Evolutionary conservation across 345 rosid species (phyloP).

Genomic region (Reutealis trisperma): DNA sequence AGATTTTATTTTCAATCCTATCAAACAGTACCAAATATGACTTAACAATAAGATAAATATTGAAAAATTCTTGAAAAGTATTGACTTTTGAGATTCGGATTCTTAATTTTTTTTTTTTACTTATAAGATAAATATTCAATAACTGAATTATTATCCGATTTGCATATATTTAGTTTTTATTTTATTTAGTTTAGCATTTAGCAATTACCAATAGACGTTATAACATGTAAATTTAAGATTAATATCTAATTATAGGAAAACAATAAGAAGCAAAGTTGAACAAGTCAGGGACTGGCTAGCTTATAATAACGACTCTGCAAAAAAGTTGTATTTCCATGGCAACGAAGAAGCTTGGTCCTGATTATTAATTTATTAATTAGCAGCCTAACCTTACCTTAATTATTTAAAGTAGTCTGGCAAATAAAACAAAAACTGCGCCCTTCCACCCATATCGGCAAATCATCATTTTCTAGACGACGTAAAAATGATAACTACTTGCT

Average conservation of each 20-base stretch:
- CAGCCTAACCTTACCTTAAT: not conserved
- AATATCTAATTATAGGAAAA: not conserved
- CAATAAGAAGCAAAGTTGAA: not conserved
- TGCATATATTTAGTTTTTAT: too few species aligned
- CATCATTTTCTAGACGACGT: slow-evolving; percentile 3
- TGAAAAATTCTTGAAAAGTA: too few species aligned
- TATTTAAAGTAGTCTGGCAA: not conserved
- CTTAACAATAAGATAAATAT: too few species aligned
- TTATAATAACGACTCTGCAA: too few species aligned
- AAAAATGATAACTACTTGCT: slow-evolving; percentile 3
- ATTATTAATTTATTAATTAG: not conserved
- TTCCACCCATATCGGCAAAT: not conserved
- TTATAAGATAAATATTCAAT: too few species aligned
- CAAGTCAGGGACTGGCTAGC: not conserved
- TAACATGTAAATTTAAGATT: not conserved
- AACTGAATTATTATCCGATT: too few species aligned
- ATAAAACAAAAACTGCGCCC: not conserved
- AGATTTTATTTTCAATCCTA: too few species aligned
- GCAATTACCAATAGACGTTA: too few species aligned
- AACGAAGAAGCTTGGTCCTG: not conserved
- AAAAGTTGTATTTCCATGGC: not conserved
- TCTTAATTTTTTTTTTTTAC: too few species aligned
- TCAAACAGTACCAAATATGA: too few species aligned
- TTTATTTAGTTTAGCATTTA: too few species aligned
- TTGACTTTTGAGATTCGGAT: too few species aligned